Conservation (phyloP, 1,139 yeast genomes). For the Hanseniaspora uvarum region DNA sequence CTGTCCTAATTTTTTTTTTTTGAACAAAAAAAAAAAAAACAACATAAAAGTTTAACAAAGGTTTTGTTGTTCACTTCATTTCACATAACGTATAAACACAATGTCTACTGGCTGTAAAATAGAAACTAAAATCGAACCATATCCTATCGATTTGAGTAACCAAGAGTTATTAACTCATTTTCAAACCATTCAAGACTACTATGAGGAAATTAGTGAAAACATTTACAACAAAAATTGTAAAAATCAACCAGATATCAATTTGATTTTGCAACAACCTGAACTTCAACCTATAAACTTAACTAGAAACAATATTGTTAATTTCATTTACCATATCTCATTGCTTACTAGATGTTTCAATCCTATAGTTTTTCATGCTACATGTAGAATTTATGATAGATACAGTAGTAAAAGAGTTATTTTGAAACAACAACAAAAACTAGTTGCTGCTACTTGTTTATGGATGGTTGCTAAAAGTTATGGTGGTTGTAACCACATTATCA, state of each 20-base stretch:
- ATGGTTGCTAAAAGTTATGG: conserved; percentile 55
- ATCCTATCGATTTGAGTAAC: conserved; percentile 43
- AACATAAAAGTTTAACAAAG: too few relatives aligned
- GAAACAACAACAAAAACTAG: conserved; percentile 52
- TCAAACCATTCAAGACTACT: conserved; percentile 42
- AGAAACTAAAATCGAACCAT: conserved; percentile 33
- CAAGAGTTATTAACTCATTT: conserved; percentile 43
- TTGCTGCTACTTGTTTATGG: conserved; percentile 59
- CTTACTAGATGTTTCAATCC: conserved; percentile 36
- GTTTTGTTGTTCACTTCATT: too few relatives aligned
- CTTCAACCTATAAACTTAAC: conserved; percentile 38
- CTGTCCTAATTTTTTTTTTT: neutral
- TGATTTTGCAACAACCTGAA: conserved; percentile 57
- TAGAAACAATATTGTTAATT: conserved; percentile 46
- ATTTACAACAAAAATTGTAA: conserved; percentile 34
- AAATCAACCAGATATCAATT: conserved; percentile 42
- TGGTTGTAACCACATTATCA: conserved; percentile 59
- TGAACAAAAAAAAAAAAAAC: too few relatives aligned
- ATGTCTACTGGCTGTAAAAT: conserved; percentile 16
- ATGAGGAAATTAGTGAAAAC: conserved; percentile 40
- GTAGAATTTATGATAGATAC: conserved; percentile 53
- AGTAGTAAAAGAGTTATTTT: conserved; percentile 55
- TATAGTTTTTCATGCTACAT: conserved; percentile 49
- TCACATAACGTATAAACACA: neutral
- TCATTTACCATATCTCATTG: conserved; percentile 47